A percentile compares a stretch with the other conserved stretches of the same genome.
Conservation (phyloP, 306 rosid species). For the Dryas octopetala region DNA sequence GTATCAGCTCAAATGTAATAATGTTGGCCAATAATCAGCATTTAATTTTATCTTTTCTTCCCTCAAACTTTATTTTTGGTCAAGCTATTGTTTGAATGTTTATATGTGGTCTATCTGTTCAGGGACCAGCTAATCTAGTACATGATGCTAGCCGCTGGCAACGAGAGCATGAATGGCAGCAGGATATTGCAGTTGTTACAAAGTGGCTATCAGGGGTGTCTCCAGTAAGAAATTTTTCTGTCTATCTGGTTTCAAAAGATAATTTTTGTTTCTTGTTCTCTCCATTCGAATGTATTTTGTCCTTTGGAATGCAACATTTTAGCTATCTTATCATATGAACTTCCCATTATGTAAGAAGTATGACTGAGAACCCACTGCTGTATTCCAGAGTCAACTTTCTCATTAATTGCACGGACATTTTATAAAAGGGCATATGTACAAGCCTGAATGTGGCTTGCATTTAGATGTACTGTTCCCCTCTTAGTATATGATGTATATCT, state of each 20-base stretch:
- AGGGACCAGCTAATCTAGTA: constrained; percentile 91
- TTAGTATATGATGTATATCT: too few relatives aligned
- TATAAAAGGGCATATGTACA: too few relatives aligned
- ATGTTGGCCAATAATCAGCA: not conserved
- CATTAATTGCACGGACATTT: too few relatives aligned
- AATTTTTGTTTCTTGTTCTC: not conserved
- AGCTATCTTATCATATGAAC: not conserved
- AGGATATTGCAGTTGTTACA: constrained; percentile 98
- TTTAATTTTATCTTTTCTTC: not conserved
- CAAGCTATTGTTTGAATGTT: constrained; percentile 10
- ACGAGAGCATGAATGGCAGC: constrained; percentile 97
- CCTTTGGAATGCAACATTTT: not conserved
- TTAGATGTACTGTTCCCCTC: too few relatives aligned
- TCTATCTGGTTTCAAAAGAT: constrained; percentile 16
- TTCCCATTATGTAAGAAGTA: not conserved
- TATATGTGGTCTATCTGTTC: constrained; percentile 35
- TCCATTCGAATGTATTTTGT: not conserved
- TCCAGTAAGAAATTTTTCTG: constrained; percentile 55
- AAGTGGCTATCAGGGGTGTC: constrained; percentile 98
- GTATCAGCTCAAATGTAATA: constrained; percentile 1
- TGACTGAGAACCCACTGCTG: too few relatives aligned
- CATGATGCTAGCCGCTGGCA: constrained; percentile 90
- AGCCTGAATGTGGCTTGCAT: too few relatives aligned
- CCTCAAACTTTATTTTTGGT: not conserved
- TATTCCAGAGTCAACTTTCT: too few relatives aligned